Percentiles rank a stretch among this genome's conserved stretches.
These are phyloP conservation scores for Takashimella tepidaria DNA, from an alignment of 1,284 basidiomycete species.

Conservation along the genomic window DNA sequence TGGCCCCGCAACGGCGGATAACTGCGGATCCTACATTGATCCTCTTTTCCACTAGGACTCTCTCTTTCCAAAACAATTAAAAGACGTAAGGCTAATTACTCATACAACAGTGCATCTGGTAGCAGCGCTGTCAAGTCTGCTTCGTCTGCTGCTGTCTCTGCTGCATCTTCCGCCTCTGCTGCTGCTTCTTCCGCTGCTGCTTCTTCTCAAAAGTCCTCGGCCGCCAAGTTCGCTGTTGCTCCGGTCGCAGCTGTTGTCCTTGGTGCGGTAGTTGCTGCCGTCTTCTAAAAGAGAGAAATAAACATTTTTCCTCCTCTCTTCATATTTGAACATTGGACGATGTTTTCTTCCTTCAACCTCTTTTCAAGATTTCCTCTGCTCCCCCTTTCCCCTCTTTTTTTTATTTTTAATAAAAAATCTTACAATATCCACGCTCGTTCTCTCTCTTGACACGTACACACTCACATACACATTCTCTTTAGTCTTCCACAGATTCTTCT, in stretches of 20 bases:
- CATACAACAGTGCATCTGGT: background rate
- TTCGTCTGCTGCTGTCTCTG: background rate
- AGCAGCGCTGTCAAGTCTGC: background rate
- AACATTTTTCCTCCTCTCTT: background rate
- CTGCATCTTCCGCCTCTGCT: slow-evolving; percentile 6
- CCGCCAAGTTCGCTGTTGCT: slow-evolving; percentile 16
- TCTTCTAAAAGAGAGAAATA: slow-evolving; percentile 26
- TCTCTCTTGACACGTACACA: too few relatives aligned
- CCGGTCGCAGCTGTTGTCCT: slow-evolving; percentile 17
- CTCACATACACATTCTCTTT: too few relatives aligned
- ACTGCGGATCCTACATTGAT: slow-evolving; percentile 5
- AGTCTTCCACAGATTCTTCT: too few relatives aligned
- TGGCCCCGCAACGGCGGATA: slow-evolving; percentile 4
- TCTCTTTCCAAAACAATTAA: too few relatives aligned
- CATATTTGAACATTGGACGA: background rate
- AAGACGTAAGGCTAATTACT: too few relatives aligned
- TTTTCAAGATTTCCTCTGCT: slow-evolving; percentile 1
- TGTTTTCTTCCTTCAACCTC: background rate
- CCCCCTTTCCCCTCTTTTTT: background rate
- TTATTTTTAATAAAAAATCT: slow-evolving; percentile 3
- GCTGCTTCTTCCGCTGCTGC: slow-evolving; percentile 12
- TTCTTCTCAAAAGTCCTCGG: slow-evolving; percentile 4
- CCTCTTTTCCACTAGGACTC: slow-evolving; percentile 2
- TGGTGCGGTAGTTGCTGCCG: slow-evolving; percentile 24
- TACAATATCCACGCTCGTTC: too few relatives aligned